Conservation (phyloP, 2,329 filamentous ascomycete genomes). For the Claviceps sp. region DNA sequence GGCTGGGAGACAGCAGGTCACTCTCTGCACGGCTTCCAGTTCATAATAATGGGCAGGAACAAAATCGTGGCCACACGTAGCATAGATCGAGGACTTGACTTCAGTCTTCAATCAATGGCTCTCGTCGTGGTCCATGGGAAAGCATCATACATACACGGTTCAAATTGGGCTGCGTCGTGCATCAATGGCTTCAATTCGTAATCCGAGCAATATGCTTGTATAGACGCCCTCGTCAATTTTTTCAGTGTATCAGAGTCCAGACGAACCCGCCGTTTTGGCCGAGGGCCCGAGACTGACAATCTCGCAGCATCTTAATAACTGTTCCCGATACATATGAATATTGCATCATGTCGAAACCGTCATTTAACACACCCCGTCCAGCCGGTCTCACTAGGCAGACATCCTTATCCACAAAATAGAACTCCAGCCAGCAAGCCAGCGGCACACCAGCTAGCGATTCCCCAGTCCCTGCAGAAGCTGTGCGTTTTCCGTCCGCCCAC, state of each 20-base stretch:
- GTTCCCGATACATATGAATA: not conserved
- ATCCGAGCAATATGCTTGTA: not conserved
- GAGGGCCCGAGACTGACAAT: not conserved
- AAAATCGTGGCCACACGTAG: no score
- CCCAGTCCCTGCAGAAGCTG: conserved; percentile 16
- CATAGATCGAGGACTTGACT: no score
- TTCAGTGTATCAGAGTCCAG: not conserved
- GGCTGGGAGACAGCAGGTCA: not conserved
- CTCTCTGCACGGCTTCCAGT: not conserved
- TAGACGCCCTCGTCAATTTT: not conserved
- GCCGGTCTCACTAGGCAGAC: not conserved
- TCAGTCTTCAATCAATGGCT: no score
- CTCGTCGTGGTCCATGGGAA: no score
- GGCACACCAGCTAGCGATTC: not conserved
- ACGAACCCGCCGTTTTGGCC: not conserved
- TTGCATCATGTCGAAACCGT: not conserved
- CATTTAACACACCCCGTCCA: not conserved
- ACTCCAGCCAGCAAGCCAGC: not conserved
- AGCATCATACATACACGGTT: no score
- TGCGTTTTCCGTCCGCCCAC: not conserved
- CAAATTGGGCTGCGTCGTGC: no score
- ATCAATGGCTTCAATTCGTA: not conserved
- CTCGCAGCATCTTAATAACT: not conserved
- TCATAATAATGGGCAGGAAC: no score
- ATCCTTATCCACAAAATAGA: not conserved